phyloP scores from a whole-genome alignment of 2,329 filamentous ascomycete species.

The Paecilomyces sp. region DNA sequence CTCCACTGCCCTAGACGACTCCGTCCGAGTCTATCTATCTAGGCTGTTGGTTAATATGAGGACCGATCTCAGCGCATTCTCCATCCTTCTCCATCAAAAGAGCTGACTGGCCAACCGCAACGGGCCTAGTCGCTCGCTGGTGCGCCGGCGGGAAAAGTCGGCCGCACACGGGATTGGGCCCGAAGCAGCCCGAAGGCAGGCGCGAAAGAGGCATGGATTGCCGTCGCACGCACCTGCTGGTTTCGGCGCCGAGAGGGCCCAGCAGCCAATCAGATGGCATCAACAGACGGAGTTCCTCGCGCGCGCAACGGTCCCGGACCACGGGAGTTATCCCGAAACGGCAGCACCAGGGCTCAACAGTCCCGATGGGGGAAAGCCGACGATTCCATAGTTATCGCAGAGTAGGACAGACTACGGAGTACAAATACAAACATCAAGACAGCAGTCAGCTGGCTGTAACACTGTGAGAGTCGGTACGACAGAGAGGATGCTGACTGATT shows the following conservation, averaged over 20 bases:
- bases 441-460: not conserved
- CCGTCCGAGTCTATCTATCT: too few relatives aligned
- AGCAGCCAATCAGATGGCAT: too few relatives aligned
- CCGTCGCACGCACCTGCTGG: not conserved
- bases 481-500: not conserved
- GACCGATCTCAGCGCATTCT: too few relatives aligned
- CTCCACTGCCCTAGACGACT: too few relatives aligned
- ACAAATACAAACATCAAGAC: not conserved
- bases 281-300: not conserved
- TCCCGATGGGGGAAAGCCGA: not conserved
- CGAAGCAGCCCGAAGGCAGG: not conserved
- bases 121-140: not conserved
- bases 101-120: too few relatives aligned
- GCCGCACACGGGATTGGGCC: not conserved
- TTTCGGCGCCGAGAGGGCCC: not conserved
- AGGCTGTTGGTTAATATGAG: too few relatives aligned
- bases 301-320: not conserved
- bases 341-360: not conserved
- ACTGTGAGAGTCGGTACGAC: not conserved
- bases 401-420: not conserved
- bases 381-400: not conserved
- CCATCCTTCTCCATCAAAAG: not conserved
- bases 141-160: not conserved
- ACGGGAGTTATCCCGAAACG: not conserved
- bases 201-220: not conserved